These are phyloP conservation scores for Tetrapyrgos nigripes DNA, from an alignment of 1,284 basidiomycete genomes.

Conservation along the genomic window DNA sequence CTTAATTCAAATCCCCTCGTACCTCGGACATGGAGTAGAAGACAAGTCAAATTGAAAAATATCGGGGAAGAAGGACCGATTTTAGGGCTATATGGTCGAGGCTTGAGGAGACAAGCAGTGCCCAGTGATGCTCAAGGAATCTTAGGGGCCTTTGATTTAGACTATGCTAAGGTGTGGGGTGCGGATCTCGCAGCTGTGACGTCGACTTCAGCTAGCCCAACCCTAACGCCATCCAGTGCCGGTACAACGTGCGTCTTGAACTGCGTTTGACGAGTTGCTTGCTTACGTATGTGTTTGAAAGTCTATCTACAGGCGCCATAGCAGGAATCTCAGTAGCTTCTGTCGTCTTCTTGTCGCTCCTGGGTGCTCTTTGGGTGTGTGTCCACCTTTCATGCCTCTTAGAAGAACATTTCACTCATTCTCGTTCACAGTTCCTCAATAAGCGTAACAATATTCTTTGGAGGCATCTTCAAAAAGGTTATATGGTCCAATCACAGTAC, in stretches of 20 bases:
- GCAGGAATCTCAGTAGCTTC: slow-evolving; percentile 20
- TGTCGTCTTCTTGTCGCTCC: slow-evolving; percentile 22
- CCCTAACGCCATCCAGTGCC: not conserved
- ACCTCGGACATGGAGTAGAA: not conserved
- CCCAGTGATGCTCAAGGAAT: not conserved
- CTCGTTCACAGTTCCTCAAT: slow-evolving; percentile 21
- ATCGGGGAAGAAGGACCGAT: no score
- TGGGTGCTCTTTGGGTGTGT: slow-evolving; percentile 25
- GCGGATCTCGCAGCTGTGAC: not conserved
- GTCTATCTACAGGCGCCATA: slow-evolving; percentile 17
- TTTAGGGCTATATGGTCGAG: no score
- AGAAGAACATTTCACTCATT: not conserved
- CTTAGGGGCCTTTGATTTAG: not conserved
- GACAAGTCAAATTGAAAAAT: no score
- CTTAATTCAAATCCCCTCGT: no score
- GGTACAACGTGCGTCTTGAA: no score
- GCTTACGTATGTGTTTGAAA: no score
- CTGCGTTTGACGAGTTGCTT: no score
- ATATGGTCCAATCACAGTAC: slow-evolving; percentile 33
- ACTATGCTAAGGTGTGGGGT: slow-evolving; percentile 13
- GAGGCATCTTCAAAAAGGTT: slow-evolving; percentile 29
- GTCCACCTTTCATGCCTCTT: not conserved
- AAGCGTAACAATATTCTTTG: slow-evolving; percentile 32
- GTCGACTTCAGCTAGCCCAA: not conserved
- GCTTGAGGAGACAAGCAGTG: slow-evolving; percentile 1